These are phyloP conservation scores for Trichoderma gracile DNA, from an alignment of 2,329 filamentous ascomycete genomes.

Conservation along the genomic window DNA sequence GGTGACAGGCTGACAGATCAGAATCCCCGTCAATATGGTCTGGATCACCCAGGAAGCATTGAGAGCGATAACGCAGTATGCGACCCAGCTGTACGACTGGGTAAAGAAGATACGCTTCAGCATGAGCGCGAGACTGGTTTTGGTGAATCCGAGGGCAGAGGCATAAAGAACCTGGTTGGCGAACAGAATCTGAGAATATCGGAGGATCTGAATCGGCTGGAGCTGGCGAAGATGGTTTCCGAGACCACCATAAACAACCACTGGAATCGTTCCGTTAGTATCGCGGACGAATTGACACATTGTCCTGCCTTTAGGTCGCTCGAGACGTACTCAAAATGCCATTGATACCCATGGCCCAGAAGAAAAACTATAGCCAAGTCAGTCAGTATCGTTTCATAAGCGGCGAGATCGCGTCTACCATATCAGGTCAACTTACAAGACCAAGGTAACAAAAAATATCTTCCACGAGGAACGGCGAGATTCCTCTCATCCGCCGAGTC, in stretches of 20 bases:
- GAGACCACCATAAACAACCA: conserved; percentile 29
- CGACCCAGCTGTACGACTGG: conserved; percentile 23
- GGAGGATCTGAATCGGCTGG: conserved; percentile 20
- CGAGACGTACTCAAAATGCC: conserved; percentile 27
- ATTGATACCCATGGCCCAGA: conserved; percentile 27
- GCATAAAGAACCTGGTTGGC: conserved; percentile 30
- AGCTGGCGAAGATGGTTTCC: conserved; percentile 28
- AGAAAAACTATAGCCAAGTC: conserved; percentile 17
- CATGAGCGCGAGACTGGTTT: conserved; percentile 31
- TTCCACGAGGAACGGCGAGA: conserved; percentile 25
- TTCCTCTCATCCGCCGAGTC: conserved; percentile 26
- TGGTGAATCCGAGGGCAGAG: conserved; percentile 28
- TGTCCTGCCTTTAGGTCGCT: neutral
- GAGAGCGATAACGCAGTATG: conserved; percentile 27
- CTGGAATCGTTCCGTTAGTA: conserved; percentile 11
- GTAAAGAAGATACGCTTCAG: conserved; percentile 31
- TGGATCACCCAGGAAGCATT: conserved; percentile 30
- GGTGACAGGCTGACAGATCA: conserved; percentile 28
- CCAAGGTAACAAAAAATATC: conserved; percentile 29
- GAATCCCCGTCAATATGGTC: conserved; percentile 28
- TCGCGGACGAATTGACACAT: neutral
- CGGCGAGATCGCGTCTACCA: neutral
- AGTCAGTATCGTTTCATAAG: neutral
- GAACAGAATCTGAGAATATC: conserved; percentile 27
- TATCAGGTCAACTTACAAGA: conserved; percentile 20